Evolutionary conservation across 2,329 filamentous ascomycete genomes (phyloP), one percentile per base, ranked within the genome.

Genomic region (Microdochium paspali): DNA sequence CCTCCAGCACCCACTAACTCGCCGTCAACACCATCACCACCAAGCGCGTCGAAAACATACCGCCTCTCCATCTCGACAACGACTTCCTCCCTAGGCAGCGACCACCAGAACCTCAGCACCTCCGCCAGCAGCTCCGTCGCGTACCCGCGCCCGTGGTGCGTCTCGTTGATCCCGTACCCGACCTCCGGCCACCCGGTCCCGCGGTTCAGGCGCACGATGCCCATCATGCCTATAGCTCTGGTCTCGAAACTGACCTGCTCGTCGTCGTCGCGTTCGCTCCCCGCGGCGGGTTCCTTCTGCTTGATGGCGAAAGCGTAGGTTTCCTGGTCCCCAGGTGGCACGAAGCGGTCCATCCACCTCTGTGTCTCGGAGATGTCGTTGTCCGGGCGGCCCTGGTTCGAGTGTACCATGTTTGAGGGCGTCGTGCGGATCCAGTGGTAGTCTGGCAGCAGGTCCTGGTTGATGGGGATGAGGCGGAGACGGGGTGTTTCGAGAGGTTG

Each of bases 401-500:
- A 70, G 58, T 66, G 69, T 51, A 63, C 61, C 69, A 73, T 73
- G 26, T 69, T 65, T 45, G 67, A 65, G n/a, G 60, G 57, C 48
- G 66, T 47, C 21, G 58, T 62, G 43, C 70, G 64, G 51, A 73
- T 64, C 10, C 65, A 55, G 44, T 68, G 51, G 23, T 69, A 50
- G 44, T 64, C 62, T 24, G 57, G 57, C 1, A 64, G 63, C 55
- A 71, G 68, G 18, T 64, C 60, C 28, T 65, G 53, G n/a, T 49
- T 50, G 44, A 70, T 50, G 23, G 67, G 68, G 40, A 68, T 57
- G 31, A 72, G 53, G 25, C 66, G 53, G 45, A 72, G 57, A 24
- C 69, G 58, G 44, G 58, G 47, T 23, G 67, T 68, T 40, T 45
- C 47, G 43, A 57, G 50, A 3, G 53, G 48, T 13, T 44, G 20